phyloP scores from a whole-genome alignment of 2,329 filamentous ascomycete genomes.

The Cordyceps cateniannulata region DNA sequence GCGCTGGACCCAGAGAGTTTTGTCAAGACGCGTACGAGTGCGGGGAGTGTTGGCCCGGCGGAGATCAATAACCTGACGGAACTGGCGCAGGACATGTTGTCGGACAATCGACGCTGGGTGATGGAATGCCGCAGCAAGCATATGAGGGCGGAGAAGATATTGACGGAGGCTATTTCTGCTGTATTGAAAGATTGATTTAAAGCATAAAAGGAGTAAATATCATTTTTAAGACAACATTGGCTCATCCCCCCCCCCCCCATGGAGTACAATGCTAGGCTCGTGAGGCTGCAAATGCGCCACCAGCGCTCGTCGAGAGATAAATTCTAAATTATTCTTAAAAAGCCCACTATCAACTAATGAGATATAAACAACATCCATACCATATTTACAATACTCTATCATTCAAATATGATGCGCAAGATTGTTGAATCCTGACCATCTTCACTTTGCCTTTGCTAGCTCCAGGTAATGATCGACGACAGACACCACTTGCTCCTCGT shows the following conservation, averaged over 20 bases:
- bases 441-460: conserved; percentile 14
- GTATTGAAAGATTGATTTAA: neutral
- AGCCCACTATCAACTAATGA: too few species aligned
- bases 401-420: too few species aligned
- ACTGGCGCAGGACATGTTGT: conserved; percentile 2
- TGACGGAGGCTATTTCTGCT: neutral
- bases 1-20: conserved; percentile 11
- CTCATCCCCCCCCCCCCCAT: too few species aligned
- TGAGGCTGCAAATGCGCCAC: too few species aligned
- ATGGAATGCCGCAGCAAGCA: neutral
- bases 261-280: too few species aligned
- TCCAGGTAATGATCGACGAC: conserved; percentile 29
- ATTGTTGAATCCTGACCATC: too few species aligned
- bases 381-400: too few species aligned
- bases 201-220: neutral
- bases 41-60: conserved; percentile 6
- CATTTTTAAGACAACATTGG: too few species aligned
- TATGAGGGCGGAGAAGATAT: neutral
- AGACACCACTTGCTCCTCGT: conserved; percentile 28
- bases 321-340: too few species aligned
- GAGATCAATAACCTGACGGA: conserved; percentile 1
- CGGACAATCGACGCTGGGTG: conserved; percentile 5
- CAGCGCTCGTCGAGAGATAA: too few species aligned
- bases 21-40: conserved; percentile 7
- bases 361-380: too few species aligned